Percentiles rank a stretch among this genome's conserved stretches.
Conservation (phyloP, 768 basidiomycete genomes). For the Tricholoma bakamatsutake region DNA sequence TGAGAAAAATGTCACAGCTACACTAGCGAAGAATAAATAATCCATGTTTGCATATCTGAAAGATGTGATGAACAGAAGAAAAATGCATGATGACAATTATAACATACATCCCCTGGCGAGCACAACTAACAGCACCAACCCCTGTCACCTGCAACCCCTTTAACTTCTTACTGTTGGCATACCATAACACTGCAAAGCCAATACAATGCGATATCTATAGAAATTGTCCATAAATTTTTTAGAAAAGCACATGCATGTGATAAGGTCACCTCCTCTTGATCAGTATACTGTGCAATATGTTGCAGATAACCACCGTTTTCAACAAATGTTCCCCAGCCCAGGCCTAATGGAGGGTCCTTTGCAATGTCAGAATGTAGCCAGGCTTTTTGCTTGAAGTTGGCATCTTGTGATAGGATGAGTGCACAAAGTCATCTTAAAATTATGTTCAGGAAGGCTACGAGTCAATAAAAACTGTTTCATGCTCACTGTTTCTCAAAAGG, state of each 20-base stretch:
- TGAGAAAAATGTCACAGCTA: conserved; percentile 2
- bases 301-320: conserved; percentile 1
- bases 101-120: conserved; percentile 7
- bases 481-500: conserved; percentile 3
- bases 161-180: conserved; percentile 7
- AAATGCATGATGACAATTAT: no score
- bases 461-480: no score
- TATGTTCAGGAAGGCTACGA: no score
- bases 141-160: conserved; percentile 13
- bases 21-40: conserved; percentile 16
- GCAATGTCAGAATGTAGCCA: conserved; percentile 6
- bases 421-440: conserved; percentile 7
- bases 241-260: no score
- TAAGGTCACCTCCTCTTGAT: conserved; percentile 5
- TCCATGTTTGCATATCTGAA: conserved; percentile 17
- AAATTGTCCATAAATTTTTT: no score
- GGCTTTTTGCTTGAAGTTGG: conserved; percentile 14
- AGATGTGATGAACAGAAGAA: background rate
- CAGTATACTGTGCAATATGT: conserved; percentile 8
- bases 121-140: conserved; percentile 16
- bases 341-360: conserved; percentile 11
- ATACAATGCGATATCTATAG: conserved; percentile 8
- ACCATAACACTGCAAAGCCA: conserved; percentile 3
- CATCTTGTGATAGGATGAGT: conserved; percentile 14
- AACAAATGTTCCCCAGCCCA: conserved; percentile 11